Evolutionary conservation across 805 yeast species (phyloP).

Genomic region (Wickerhamomyces strasburgensis): DNA sequence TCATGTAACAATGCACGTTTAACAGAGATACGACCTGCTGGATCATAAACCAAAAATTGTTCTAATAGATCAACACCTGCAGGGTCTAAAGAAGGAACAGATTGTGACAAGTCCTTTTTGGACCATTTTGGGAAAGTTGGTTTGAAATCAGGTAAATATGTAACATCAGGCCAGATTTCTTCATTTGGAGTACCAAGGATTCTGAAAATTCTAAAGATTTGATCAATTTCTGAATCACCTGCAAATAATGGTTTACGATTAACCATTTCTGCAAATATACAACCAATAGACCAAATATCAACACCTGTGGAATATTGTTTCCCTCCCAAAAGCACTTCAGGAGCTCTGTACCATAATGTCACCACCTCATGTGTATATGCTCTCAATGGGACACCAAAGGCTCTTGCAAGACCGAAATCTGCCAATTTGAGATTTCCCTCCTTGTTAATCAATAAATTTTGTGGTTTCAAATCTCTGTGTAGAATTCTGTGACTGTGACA

Average conservation of each 20-base stretch:
- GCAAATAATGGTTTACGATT: constrained; percentile 93
- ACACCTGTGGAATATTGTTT: constrained; percentile 97
- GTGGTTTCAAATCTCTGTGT: constrained; percentile 96
- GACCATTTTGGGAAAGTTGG: constrained; percentile 90
- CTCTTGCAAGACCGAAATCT: constrained; percentile 94
- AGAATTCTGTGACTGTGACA: constrained; percentile 93
- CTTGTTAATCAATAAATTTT: constrained; percentile 87
- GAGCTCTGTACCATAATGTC: constrained; percentile 96
- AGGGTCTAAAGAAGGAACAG: constrained; percentile 74
- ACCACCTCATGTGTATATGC: constrained; percentile 98
- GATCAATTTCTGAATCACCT: constrained; percentile 97
- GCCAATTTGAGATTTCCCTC: constrained; percentile 91
- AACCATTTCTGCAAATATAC: constrained; percentile 97
- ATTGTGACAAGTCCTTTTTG: constrained; percentile 61
- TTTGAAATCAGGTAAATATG: constrained; percentile 86
- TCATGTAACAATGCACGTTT: constrained; percentile 89
- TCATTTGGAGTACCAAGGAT: constrained; percentile 92
- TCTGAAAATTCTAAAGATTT: constrained; percentile 88
- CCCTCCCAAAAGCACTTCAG: constrained; percentile 93
- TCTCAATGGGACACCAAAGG: constrained; percentile 94
- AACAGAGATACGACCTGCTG: constrained; percentile 89
- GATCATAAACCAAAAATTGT: constrained; percentile 82
- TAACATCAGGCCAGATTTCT: constrained; percentile 91
- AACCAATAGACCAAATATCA: constrained; percentile 98
- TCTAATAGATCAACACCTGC: constrained; percentile 82